Percentiles rank a stretch among this genome's conserved stretches.
phyloP scores from a whole-genome alignment of 805 yeast species.

The Pichia thaimueangensis region DNA sequence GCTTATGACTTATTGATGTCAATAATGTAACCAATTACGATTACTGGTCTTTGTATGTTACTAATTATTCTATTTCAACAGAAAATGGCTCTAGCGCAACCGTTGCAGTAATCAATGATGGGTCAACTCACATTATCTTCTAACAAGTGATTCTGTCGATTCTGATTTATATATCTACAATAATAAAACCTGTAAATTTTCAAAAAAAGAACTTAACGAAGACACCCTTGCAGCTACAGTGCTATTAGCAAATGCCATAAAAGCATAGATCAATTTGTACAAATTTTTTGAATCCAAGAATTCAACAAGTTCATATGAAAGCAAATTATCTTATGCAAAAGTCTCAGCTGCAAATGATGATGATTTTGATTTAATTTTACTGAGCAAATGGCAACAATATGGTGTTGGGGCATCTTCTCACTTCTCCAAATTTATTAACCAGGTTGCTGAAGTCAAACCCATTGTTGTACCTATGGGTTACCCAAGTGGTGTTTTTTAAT shows the following conservation, averaged over 20 bases:
- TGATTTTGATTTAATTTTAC: slow-evolving; percentile 3
- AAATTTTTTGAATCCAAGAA: slow-evolving; percentile 1
- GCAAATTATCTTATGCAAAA: not conserved
- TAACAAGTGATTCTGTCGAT: not conserved
- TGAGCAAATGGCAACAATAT: slow-evolving; percentile 2
- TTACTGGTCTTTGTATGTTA: not conserved
- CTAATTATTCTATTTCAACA: not conserved
- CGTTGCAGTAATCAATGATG: slow-evolving; percentile 6
- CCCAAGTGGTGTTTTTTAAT: slow-evolving; percentile 3
- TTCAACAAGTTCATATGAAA: not conserved
- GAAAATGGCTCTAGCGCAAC: not conserved
- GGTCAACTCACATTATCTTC: slow-evolving; percentile 1
- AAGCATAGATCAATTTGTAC: not conserved
- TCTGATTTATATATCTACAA: not conserved
- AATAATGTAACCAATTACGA: not conserved
- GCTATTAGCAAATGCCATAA: not conserved
- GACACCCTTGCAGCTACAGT: slow-evolving; percentile 7
- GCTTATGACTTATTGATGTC: too few relatives aligned
- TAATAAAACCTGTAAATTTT: not conserved
- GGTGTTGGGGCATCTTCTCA: slow-evolving; percentile 4
- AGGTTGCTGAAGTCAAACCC: slow-evolving; percentile 1
- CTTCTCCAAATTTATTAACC: slow-evolving; percentile 1
- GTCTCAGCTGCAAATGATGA: not conserved
- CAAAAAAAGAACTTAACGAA: not conserved
- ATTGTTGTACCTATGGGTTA: slow-evolving; percentile 7